These are phyloP conservation scores for Curvularia sp. DNA, from an alignment of 2,329 filamentous ascomycete genomes.

Conservation along the genomic window DNA sequence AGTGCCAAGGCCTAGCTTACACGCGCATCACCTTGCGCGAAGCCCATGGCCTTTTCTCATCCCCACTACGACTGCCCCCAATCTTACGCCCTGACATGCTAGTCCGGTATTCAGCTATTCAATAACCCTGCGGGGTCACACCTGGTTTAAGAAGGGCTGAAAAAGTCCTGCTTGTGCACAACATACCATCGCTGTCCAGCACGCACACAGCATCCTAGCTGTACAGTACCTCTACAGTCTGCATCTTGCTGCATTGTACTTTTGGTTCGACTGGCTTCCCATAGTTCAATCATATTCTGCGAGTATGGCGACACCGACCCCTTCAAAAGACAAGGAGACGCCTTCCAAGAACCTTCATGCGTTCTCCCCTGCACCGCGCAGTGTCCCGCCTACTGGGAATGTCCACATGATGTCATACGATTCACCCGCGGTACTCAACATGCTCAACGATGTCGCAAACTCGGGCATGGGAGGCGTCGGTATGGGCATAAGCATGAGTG, in stretches of 20 bases:
- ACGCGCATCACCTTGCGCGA: constrained; percentile 3
- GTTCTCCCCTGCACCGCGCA: constrained; percentile 54
- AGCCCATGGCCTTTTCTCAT: not conserved
- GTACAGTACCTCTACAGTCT: not conserved
- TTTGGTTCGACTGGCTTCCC: not conserved
- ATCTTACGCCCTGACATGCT: constrained; percentile 7
- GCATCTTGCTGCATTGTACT: not conserved
- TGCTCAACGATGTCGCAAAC: constrained; percentile 48
- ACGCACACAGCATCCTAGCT: not conserved
- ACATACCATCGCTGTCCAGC: not conserved
- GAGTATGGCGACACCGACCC: constrained; percentile 50
- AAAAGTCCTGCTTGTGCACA: not conserved
- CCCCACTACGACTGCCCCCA: not conserved
- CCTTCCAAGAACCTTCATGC: constrained; percentile 47
- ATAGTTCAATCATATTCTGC: not conserved
- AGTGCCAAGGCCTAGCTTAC: constrained; percentile 9
- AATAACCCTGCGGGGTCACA: not conserved
- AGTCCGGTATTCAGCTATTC: not conserved
- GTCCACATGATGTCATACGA: constrained; percentile 51
- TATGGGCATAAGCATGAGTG: constrained; percentile 51
- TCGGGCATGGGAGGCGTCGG: constrained; percentile 46
- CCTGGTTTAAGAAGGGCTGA: not conserved
- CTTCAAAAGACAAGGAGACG: constrained; percentile 44
- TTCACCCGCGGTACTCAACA: constrained; percentile 54
- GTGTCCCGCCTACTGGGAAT: constrained; percentile 50